Percentiles rank a stretch among this genome's conserved stretches.
Conservation (phyloP, 2,329 filamentous ascomycete genomes). For the Aspergillus ibericus region DNA sequence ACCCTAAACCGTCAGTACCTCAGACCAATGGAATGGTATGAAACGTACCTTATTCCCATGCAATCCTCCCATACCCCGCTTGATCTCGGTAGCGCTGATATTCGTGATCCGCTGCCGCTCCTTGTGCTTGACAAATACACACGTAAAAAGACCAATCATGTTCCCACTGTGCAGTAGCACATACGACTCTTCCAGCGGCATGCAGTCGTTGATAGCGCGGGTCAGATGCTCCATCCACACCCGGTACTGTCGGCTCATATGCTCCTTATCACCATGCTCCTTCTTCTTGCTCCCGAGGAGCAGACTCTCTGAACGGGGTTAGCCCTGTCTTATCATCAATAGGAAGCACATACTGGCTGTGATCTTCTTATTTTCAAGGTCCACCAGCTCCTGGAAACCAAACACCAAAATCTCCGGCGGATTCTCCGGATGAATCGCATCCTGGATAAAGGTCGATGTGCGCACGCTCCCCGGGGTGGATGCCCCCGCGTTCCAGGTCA, state of each 20-base stretch:
- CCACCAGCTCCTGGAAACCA: conserved; percentile 97
- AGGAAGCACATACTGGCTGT: conserved; percentile 69
- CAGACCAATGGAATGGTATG: neutral
- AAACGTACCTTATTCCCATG: conserved; percentile 80
- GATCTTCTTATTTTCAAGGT: conserved; percentile 94
- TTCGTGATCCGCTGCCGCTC: conserved; percentile 75
- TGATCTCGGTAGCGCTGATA: conserved; percentile 78
- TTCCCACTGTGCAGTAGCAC: conserved; percentile 84
- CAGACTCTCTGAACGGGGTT: conserved; percentile 64
- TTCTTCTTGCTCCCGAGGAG: conserved; percentile 81
- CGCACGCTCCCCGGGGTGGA: conserved; percentile 82
- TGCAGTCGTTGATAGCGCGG: conserved; percentile 77
- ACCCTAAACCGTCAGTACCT: conserved; percentile 51
- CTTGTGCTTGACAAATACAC: conserved; percentile 85
- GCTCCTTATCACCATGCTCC: conserved; percentile 71
- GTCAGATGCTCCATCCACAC: conserved; percentile 92
- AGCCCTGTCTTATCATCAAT: conserved; percentile 19
- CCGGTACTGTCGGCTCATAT: conserved; percentile 96
- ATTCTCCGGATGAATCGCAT: conserved; percentile 72
- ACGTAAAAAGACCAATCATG: conserved; percentile 92
- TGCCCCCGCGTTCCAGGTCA: conserved; percentile 98
- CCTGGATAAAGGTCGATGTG: conserved; percentile 76
- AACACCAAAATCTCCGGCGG: conserved; percentile 90
- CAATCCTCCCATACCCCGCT: conserved; percentile 90
- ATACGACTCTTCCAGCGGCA: conserved; percentile 75